These are phyloP conservation scores for Pleurotus citrinopileatus DNA, from an alignment of 768 basidiomycete genomes.

Conservation along the genomic window DNA sequence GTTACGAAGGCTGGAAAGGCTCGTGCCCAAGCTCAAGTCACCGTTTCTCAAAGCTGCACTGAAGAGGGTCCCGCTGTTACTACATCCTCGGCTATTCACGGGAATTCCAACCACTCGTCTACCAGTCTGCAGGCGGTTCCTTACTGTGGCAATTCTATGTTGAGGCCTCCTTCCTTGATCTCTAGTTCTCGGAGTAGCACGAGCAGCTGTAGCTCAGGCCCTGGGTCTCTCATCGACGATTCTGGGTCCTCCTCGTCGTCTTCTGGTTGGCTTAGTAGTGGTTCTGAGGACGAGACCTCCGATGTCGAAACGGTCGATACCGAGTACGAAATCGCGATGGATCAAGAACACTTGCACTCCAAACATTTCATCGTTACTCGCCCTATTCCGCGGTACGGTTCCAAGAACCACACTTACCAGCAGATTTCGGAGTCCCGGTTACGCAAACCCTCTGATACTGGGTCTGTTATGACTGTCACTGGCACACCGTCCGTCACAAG, in stretches of 20 bases:
- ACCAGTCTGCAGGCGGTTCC: constrained; percentile 23
- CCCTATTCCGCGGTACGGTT: constrained; percentile 41
- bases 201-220: constrained; percentile 47
- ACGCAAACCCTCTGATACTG: constrained; percentile 49
- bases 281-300: constrained; percentile 49
- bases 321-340: constrained; percentile 28
- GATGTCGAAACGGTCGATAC: constrained; percentile 32
- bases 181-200: constrained; percentile 25
- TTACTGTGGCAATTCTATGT: constrained; percentile 33
- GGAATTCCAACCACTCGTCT: constrained; percentile 15
- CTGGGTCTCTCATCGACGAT: constrained; percentile 64
- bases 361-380: constrained; percentile 42
- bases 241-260: constrained; percentile 57
- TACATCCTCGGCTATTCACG: background rate
- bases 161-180: constrained; percentile 34
- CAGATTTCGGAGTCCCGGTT: constrained; percentile 25
- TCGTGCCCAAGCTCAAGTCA: constrained; percentile 43
- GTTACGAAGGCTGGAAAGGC: constrained; percentile 53
- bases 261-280: constrained; percentile 49
- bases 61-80: constrained; percentile 23
- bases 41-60: constrained; percentile 37
- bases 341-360: constrained; percentile 23
- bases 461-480: constrained; percentile 35
- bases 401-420: constrained; percentile 25
- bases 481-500: constrained; percentile 27